phyloP scores from a whole-genome alignment of 768 basidiomycete species.

The Coprinellus aureogranulatus region DNA sequence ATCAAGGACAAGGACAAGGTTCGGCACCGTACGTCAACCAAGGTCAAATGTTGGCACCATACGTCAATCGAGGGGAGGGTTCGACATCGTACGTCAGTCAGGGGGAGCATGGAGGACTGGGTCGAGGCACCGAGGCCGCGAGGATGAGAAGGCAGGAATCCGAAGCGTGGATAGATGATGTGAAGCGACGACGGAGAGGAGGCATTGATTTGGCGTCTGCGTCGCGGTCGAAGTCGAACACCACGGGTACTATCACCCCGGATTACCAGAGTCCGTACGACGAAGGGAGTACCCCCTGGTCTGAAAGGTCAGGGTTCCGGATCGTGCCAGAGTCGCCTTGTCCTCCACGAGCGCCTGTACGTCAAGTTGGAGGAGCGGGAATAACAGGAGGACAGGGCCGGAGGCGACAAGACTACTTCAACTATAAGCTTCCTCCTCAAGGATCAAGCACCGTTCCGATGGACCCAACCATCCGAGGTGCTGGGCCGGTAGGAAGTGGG shows the following conservation, averaged over 20 bases:
- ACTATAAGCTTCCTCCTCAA: conserved; percentile 1
- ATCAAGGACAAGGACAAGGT: conserved; percentile 6
- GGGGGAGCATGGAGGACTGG: no score
- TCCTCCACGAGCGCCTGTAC: neutral
- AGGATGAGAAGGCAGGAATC: neutral
- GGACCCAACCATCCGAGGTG: neutral
- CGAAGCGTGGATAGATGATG: conserved; percentile 8
- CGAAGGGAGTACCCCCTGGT: neutral
- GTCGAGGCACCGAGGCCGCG: neutral
- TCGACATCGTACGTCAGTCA: neutral
- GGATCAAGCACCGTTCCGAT: neutral
- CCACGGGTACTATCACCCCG: neutral
- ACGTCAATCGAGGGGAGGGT: conserved; percentile 12
- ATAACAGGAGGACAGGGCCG: neutral
- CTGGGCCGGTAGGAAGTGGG: no score
- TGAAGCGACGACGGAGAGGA: neutral
- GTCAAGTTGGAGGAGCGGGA: no score
- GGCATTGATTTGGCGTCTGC: no score
- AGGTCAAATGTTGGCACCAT: no score
- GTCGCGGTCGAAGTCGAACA: neutral
- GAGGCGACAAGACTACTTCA: neutral
- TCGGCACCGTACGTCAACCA: no score
- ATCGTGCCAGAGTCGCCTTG: conserved; percentile 4
- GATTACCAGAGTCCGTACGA: neutral
- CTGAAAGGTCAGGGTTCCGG: neutral